Evolutionary conservation across 768 basidiomycete species (phyloP).

Genomic region (Psilocybe subaeruginosa): DNA sequence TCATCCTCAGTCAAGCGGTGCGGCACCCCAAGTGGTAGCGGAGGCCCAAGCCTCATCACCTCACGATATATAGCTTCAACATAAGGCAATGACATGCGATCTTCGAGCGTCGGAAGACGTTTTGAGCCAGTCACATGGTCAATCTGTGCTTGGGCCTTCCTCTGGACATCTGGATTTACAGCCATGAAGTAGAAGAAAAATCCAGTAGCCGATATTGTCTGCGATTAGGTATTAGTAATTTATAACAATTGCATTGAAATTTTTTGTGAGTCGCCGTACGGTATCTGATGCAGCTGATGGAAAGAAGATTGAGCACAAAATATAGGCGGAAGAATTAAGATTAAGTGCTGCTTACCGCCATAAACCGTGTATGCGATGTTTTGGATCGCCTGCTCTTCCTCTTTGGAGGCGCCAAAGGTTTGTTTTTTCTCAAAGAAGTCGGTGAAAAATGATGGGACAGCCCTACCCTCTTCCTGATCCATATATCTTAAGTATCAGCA

Average conservation of each 20-base stretch:
- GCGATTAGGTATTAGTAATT: neutral
- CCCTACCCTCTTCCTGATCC: slow-evolving; percentile 10
- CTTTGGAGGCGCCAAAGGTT: neutral
- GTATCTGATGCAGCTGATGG: slow-evolving; percentile 18
- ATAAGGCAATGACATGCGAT: slow-evolving; percentile 30
- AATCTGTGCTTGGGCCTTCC: slow-evolving; percentile 27
- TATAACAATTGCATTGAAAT: too few relatives aligned
- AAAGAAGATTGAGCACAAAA: neutral
- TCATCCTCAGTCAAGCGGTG: slow-evolving; percentile 33
- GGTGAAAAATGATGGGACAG: slow-evolving; percentile 11
- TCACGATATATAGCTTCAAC: slow-evolving; percentile 22
- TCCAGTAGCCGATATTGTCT: slow-evolving; percentile 18
- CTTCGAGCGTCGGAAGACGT: slow-evolving; percentile 29
- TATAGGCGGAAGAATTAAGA: slow-evolving; percentile 35
- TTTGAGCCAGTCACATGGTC: slow-evolving; percentile 33
- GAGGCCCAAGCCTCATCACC: slow-evolving; percentile 21
- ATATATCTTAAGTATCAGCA: neutral
- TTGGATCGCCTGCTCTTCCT: slow-evolving; percentile 6
- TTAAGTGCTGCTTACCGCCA: slow-evolving; percentile 44
- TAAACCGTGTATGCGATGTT: slow-evolving; percentile 7
- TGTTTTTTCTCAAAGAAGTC: slow-evolving; percentile 11
- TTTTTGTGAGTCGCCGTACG: neutral
- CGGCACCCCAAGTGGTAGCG: slow-evolving; percentile 22
- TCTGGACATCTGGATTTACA: slow-evolving; percentile 31
- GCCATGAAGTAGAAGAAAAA: slow-evolving; percentile 31